Evolutionary conservation across 805 yeast species (phyloP).

Genomic region (Metschnikowia bowlesiae): DNA sequence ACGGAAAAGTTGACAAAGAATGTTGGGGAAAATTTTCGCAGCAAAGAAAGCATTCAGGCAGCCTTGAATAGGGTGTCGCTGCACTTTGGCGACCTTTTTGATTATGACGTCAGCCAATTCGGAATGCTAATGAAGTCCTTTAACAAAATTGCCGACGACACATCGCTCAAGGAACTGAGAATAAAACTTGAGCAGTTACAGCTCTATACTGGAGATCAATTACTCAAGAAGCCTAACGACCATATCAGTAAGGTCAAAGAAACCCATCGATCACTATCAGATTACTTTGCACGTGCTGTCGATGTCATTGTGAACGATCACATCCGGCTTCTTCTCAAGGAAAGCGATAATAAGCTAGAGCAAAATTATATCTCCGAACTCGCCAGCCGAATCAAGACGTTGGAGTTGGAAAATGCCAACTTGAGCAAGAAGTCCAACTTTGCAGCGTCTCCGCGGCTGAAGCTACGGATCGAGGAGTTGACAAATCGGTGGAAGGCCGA

Average conservation of each 20-base stretch:
- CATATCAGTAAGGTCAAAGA: conserved; percentile 16
- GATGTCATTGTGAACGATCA: conserved; percentile 57
- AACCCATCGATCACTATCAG: conserved; percentile 43
- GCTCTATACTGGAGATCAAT: conserved; percentile 15
- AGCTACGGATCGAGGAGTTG: conserved; percentile 55
- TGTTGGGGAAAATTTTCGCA: conserved; percentile 14
- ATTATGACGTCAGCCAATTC: conserved; percentile 42
- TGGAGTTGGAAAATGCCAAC: conserved; percentile 26
- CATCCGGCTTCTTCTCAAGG: conserved; percentile 36
- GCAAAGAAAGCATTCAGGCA: not conserved
- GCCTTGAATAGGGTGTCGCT: conserved; percentile 30
- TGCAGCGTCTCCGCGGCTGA: conserved; percentile 32
- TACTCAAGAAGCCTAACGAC: conserved; percentile 3
- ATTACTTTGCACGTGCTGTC: conserved; percentile 57
- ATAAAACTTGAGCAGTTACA: conserved; percentile 43
- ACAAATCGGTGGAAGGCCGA: conserved; percentile 66
- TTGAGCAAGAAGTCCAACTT: conserved; percentile 20
- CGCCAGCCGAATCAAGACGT: conserved; percentile 13
- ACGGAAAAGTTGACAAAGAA: conserved; percentile 33
- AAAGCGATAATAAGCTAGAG: conserved; percentile 20
- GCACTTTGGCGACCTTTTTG: conserved; percentile 40
- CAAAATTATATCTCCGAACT: conserved; percentile 19
- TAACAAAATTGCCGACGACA: conserved; percentile 52
- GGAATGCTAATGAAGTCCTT: conserved; percentile 48
- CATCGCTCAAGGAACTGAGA: conserved; percentile 56